phyloP scores from a whole-genome alignment of 2,329 filamentous ascomycete genomes.

The Rutstroemia sp. region DNA sequence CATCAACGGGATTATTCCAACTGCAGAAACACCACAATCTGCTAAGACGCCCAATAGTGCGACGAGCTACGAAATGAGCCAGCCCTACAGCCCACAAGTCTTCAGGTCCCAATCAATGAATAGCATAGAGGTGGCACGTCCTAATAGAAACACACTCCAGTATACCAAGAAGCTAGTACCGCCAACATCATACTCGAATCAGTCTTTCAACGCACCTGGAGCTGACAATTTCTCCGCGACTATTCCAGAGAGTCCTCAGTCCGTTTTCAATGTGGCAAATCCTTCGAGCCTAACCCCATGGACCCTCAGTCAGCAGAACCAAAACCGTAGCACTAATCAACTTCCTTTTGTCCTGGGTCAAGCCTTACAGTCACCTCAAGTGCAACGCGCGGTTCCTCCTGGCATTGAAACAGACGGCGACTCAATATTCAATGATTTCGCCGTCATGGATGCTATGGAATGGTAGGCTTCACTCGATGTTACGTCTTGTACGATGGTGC shows the following conservation, averaged over 20 bases:
- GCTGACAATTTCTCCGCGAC: not conserved
- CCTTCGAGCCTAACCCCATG: not conserved
- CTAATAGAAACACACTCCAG: slow-evolving; percentile 2
- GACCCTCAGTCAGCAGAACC: not conserved
- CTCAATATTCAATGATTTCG: slow-evolving; percentile 50
- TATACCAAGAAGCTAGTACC: slow-evolving; percentile 9
- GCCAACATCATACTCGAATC: slow-evolving; percentile 1
- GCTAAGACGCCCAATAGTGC: slow-evolving; percentile 21
- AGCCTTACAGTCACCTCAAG: slow-evolving; percentile 11
- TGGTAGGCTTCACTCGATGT: slow-evolving; percentile 27
- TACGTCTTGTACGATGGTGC: no score
- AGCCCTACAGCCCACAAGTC: slow-evolving; percentile 18
- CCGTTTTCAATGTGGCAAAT: not conserved
- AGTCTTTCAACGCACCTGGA: slow-evolving; percentile 2
- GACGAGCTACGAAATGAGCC: slow-evolving; percentile 16
- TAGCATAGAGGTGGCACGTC: slow-evolving; percentile 3
- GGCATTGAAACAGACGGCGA: slow-evolving; percentile 31
- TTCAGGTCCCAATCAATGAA: slow-evolving; percentile 11
- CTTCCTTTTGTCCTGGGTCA: slow-evolving; percentile 7
- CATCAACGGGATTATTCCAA: slow-evolving; percentile 20
- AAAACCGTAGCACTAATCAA: not conserved
- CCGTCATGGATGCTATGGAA: slow-evolving; percentile 46
- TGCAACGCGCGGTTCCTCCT: slow-evolving; percentile 18
- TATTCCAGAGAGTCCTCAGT: not conserved
- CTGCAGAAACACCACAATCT: slow-evolving; percentile 18